Percentiles rank a stretch among this genome's conserved stretches.
Evolutionary conservation across 805 yeast genomes (phyloP).

Genomic region (Candida manassasensis): DNA sequence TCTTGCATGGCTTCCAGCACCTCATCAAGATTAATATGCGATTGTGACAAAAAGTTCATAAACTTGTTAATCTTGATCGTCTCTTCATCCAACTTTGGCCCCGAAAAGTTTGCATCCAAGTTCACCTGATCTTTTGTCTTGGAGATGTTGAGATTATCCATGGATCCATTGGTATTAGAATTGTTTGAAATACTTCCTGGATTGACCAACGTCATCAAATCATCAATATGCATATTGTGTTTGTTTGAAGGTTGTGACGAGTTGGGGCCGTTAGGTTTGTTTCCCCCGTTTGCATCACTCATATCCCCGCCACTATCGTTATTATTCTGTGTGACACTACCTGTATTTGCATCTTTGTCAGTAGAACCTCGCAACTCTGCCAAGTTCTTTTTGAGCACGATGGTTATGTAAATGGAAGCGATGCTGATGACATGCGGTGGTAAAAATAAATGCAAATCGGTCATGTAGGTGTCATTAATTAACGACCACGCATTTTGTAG

Average conservation of each 20-base stretch:
- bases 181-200: conserved; percentile 6
- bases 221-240: conserved; percentile 31
- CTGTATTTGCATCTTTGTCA: conserved; percentile 1
- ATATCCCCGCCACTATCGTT: conserved; percentile 2
- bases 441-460: conserved; percentile 75
- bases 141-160: background rate
- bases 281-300: background rate
- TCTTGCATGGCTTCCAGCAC: conserved; percentile 83
- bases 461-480: conserved; percentile 82
- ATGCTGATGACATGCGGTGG: conserved; percentile 90
- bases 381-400: conserved; percentile 48
- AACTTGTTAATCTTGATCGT: conserved; percentile 49
- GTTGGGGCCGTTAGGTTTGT: background rate
- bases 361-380: conserved; percentile 12
- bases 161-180: conserved; percentile 3
- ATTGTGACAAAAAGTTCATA: conserved; percentile 63
- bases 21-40: conserved; percentile 72
- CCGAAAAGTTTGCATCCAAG: conserved; percentile 17
- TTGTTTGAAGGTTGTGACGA: background rate
- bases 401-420: conserved; percentile 74
- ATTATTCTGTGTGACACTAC: conserved; percentile 7
- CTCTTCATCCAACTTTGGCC: conserved; percentile 30
- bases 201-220: conserved; percentile 23
- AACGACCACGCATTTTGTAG: conserved; percentile 85
- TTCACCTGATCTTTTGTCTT: background rate